phyloP scores from a whole-genome alignment of 2,329 filamentous ascomycete genomes.

The Paraphoma sp. region DNA sequence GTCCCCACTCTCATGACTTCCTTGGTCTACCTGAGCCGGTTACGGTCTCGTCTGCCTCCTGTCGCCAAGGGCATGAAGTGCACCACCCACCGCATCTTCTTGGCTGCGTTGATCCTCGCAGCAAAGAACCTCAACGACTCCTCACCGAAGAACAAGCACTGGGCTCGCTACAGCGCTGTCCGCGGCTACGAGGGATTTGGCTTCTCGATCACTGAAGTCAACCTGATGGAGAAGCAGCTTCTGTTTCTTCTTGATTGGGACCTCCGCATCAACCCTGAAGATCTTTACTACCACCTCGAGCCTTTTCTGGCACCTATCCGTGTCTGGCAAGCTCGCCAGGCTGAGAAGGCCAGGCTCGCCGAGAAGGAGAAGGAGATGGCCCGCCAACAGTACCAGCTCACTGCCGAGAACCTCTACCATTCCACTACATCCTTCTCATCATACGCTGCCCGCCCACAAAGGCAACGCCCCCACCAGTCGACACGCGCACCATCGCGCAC shows the following conservation, averaged over 20 bases:
- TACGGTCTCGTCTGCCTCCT: constrained; percentile 84
- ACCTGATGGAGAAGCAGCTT: constrained; percentile 99
- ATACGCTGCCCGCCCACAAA: constrained; percentile 37
- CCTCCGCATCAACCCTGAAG: constrained; percentile 80
- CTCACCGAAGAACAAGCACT: constrained; percentile 99
- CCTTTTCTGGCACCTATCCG: constrained; percentile 88
- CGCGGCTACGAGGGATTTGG: constrained; percentile 77
- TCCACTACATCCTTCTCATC: constrained; percentile 41
- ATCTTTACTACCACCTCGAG: constrained; percentile 87
- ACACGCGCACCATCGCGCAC: constrained; percentile 53
- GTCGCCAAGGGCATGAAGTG: constrained; percentile 96
- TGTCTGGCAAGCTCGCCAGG: constrained; percentile 59
- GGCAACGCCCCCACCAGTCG: constrained; percentile 34
- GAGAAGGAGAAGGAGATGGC: constrained; percentile 52
- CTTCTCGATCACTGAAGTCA: constrained; percentile 94
- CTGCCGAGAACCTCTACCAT: constrained; percentile 49
- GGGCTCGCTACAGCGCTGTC: constrained; percentile 90
- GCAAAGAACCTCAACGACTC: constrained; percentile 99
- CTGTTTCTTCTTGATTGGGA: constrained; percentile 96
- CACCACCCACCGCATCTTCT: constrained; percentile 97
- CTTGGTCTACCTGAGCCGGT: constrained; percentile 86
- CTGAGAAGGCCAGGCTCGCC: constrained; percentile 60
- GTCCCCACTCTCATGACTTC: constrained; percentile 97
- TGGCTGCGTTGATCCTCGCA: constrained; percentile 81
- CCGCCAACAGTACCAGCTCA: constrained; percentile 47